Base-by-base conservation (phyloP, 1,284 basidiomycete species). In the Naganishia sp. region DNA sequence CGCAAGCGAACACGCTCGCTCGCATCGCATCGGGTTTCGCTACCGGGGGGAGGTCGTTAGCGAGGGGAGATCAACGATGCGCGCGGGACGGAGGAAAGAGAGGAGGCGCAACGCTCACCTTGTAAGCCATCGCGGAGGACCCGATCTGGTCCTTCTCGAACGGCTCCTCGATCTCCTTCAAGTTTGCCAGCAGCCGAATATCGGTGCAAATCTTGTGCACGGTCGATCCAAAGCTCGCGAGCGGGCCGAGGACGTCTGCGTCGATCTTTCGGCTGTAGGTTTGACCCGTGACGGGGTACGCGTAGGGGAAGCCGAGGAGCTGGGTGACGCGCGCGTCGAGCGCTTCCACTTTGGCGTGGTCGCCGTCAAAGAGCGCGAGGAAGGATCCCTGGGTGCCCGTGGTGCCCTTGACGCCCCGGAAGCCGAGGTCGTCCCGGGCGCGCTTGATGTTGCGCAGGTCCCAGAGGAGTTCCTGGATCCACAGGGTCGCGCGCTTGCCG, bases 101-200 rank as follows among this genome's bases (percentile, higher is more conserved):
- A 21, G 21, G 21, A 21, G 21, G 21, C 21, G 21, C 21, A 21
- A 21, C 21, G 21, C 21, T 21, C 21, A 21, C 21, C 83, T 99
- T 99, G 87, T 99, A 99, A 2, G 96, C 95, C 95, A 99, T 99
- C 18, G 94, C 94, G 2, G 90, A 92, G 10, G 89, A 91, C n/a
- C 96, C 96, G 72, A 99, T 99, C 82, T 99, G 96, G 63, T 95
- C 95, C 71, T 93, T 92, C 80, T 99, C 96, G 78, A 99, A 99
- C 0, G 96, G 96, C 78, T 99, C 96, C 81, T 99, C 96, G 55
- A 99, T 84, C 86, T 99, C 96, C 84, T 99, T 98, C 69, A 99
- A 82, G 80, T 93, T 94, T 13, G 94, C 94, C 56, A 97, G 83
- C 44, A 97, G 82, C 43, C 94, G 86, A 73, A 97, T 88, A 78